Evolutionary conservation across 2,329 filamentous ascomycete genomes (phyloP).

Genomic region (Hirsutella rhossiliensis): DNA sequence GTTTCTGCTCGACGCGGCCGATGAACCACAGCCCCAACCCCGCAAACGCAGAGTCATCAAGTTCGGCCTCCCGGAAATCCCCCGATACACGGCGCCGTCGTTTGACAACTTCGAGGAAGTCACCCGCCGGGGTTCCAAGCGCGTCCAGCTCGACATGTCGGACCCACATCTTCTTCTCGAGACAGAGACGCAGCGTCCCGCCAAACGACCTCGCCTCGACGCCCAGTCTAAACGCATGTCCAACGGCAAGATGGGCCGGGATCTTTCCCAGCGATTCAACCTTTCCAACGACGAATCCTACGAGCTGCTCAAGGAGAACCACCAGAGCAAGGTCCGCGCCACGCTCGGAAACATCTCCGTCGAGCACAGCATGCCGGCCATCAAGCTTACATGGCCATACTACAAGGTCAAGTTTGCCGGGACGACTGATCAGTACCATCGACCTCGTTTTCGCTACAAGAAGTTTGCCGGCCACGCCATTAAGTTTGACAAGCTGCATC

Average conservation of each 20-base stretch:
- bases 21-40: slow-evolving; percentile 33
- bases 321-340: slow-evolving; percentile 88
- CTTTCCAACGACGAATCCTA: slow-evolving; percentile 95
- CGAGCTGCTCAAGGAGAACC: slow-evolving; percentile 90
- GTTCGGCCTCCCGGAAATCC: slow-evolving; percentile 45
- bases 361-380: slow-evolving; percentile 85
- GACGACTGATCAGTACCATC: slow-evolving; percentile 71
- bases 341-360: slow-evolving; percentile 86
- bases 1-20: slow-evolving; percentile 37
- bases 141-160: slow-evolving; percentile 73
- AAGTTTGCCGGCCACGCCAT: slow-evolving; percentile 55
- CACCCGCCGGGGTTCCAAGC: slow-evolving; percentile 62
- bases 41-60: slow-evolving; percentile 59
- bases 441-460: slow-evolving; percentile 64
- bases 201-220: slow-evolving; percentile 45
- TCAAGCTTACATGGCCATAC: slow-evolving; percentile 89
- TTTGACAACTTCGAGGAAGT: slow-evolving; percentile 72
- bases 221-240: slow-evolving; percentile 54
- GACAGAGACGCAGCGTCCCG: slow-evolving; percentile 51
- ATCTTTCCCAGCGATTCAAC: slow-evolving; percentile 77
- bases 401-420: slow-evolving; percentile 76
- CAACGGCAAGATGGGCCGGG: slow-evolving; percentile 57
- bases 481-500: slow-evolving; percentile 57
- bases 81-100: slow-evolving; percentile 51
- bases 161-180: slow-evolving; percentile 82